Conservation (phyloP, 805 yeast genomes). For the Metschnikowia santaceciliae region DNA sequence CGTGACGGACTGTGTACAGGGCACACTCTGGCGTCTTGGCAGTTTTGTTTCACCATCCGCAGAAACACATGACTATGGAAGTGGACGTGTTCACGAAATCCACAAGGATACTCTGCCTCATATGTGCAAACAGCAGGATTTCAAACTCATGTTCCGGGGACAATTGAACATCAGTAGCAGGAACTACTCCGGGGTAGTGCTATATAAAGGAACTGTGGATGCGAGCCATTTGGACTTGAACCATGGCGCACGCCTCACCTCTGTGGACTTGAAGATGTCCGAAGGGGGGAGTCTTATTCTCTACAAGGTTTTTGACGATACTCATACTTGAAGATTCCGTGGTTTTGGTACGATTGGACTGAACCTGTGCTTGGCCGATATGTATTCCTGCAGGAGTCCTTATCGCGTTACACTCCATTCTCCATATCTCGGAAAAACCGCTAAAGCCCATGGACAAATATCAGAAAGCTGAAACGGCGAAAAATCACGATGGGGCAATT, state of each 20-base stretch:
- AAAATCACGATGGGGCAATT: not conserved
- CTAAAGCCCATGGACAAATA: not conserved
- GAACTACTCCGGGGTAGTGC: conserved; percentile 16
- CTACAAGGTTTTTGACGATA: not conserved
- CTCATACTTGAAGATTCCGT: not conserved
- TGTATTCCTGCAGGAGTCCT: not conserved
- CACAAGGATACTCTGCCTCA: conserved; percentile 6
- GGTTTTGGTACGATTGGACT: not conserved
- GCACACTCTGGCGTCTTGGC: conserved; percentile 25
- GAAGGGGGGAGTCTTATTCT: conserved; percentile 8
- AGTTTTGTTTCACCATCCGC: conserved; percentile 22
- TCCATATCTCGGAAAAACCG: not conserved
- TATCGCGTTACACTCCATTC: not conserved
- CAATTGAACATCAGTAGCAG: conserved; percentile 17
- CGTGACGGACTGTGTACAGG: conserved; percentile 19
- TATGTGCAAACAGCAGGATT: conserved; percentile 13
- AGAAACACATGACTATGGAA: conserved; percentile 24
- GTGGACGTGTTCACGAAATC: conserved; percentile 28
- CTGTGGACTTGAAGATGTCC: conserved; percentile 17
- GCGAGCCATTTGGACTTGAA: conserved; percentile 28
- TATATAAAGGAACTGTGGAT: conserved; percentile 29
- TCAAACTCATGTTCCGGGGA: conserved; percentile 25
- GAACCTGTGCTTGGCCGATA: not conserved
- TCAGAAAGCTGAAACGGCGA: not conserved
- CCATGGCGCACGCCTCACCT: conserved; percentile 28